phyloP scores from a whole-genome alignment of 352 stramenopile species.

The Peronospora belbahrii region DNA sequence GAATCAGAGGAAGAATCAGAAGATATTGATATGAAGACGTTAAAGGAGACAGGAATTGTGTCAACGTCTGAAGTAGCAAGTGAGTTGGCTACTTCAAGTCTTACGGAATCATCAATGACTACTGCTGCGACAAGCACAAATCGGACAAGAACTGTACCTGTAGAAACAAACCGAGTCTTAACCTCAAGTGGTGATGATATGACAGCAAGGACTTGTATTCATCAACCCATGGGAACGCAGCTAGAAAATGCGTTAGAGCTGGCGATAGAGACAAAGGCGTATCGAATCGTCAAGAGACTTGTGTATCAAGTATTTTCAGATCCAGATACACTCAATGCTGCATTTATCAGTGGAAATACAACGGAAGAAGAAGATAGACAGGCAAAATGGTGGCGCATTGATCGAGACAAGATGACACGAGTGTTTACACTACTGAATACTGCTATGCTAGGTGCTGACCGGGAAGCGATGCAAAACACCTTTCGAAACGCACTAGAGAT shows the following conservation, averaged over 20 bases:
- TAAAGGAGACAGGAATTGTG: conserved; percentile 2
- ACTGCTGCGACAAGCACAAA: neutral
- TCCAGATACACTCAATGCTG: conserved; percentile 38
- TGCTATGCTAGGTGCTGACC: conserved; percentile 29
- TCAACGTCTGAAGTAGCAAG: conserved; percentile 8
- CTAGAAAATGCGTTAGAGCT: conserved; percentile 37
- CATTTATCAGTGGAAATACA: conserved; percentile 28
- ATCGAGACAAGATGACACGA: conserved; percentile 31
- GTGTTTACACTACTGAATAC: conserved; percentile 41
- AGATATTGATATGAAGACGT: conserved; percentile 22
- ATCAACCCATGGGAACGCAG: conserved; percentile 31
- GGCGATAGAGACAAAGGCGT: conserved; percentile 36
- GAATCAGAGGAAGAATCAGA: too few relatives aligned
- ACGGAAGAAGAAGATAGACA: conserved; percentile 9
- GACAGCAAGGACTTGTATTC: neutral
- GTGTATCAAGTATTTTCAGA: conserved; percentile 72
- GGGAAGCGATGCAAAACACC: conserved; percentile 56
- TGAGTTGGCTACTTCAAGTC: conserved; percentile 12
- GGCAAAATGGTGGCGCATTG: conserved; percentile 46
- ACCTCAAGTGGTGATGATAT: neutral
- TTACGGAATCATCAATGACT: neutral
- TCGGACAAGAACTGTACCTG: too few relatives aligned
- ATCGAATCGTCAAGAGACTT: conserved; percentile 46
- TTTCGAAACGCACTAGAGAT: conserved; percentile 62
- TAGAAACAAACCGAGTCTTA: too few relatives aligned